Base-by-base conservation (phyloP, 768 basidiomycete species). In the Tubosaeta sp. region DNA sequence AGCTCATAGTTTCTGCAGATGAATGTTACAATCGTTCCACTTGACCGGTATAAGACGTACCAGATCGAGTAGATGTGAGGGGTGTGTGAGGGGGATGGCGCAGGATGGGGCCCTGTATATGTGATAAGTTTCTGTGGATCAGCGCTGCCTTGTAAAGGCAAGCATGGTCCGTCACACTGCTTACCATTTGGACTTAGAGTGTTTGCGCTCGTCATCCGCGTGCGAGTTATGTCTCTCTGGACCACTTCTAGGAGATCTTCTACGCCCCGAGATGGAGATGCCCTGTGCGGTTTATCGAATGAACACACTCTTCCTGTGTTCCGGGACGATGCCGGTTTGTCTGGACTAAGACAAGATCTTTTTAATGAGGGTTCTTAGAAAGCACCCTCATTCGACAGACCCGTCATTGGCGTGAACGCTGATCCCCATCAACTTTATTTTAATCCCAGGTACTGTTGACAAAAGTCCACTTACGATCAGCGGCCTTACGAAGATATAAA, bases 1-100 rank as follows among this genome's bases (percentile, higher is more conserved):
- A 18, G 9, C 41, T 49, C 63, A 62, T 65, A 3, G 13, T 55
- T 34, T 16, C 55, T 65, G 48, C 10, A 43, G 24, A 42, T 5
- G 18, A 44, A 34, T 6, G 42, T 62, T 46, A 55, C 14, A 42
- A 27, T 14, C 2, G 8, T 44, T 6, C 2, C 13, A 6, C 10
- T n/a, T 18, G 38, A 29, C 44, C 6, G 4, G 16, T 21, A 25
- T 19, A 13, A 30, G 40, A 39, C 46, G 34, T 44, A 47, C 63
- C 32, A 47, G 39, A 19, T 24, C 39, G 6, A 14, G 27, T 35
- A 14, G 6, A 9, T 25, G 41, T 18, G 44, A 34, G 13, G n/a
- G 16, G 51, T 48, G 3, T 4, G 2, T 31, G 14, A 34, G 34
- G 27, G 22, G 16, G 32, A n/a, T 13, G 5, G n/a, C 24, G 3